A percentile compares a stretch with the other conserved stretches of the same genome.
Evolutionary conservation across 768 basidiomycete genomes (phyloP).

Genomic region (Fomitopsis serialis): DNA sequence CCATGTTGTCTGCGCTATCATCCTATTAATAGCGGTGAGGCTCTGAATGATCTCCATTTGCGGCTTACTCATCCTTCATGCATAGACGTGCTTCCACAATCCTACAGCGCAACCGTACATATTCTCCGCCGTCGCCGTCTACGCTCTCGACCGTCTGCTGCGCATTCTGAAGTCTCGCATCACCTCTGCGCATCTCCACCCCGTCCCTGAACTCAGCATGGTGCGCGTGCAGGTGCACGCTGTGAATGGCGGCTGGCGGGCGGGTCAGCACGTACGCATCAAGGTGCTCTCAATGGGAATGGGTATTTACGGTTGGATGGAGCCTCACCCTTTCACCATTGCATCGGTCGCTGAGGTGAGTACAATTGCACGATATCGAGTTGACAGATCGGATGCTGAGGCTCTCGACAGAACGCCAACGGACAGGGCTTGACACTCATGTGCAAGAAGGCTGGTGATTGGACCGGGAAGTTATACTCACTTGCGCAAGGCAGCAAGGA

Average conservation of each 20-base stretch:
- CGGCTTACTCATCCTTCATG: slow-evolving; percentile 16
- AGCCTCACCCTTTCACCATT: slow-evolving; percentile 37
- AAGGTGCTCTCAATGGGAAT: slow-evolving; percentile 35
- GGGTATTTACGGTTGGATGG: slow-evolving; percentile 35
- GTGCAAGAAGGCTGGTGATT: slow-evolving; percentile 44
- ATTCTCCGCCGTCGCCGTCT: slow-evolving; percentile 31
- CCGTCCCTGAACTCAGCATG: slow-evolving; percentile 39
- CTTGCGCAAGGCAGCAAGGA: slow-evolving; percentile 25
- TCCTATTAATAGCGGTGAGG: slow-evolving; percentile 50
- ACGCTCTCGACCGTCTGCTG: slow-evolving; percentile 39
- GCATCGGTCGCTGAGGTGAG: slow-evolving; percentile 5
- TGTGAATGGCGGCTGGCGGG: slow-evolving; percentile 47
- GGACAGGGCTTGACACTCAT: slow-evolving; percentile 38
- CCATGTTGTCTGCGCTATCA: slow-evolving; percentile 51
- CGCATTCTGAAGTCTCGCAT: slow-evolving; percentile 43
- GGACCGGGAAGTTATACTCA: slow-evolving; percentile 41
- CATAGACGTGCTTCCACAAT: slow-evolving; percentile 13
- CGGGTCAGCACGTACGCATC: slow-evolving; percentile 56
- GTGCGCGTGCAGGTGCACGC: slow-evolving; percentile 42
- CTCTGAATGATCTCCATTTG: neutral
- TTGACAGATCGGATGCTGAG: neutral
- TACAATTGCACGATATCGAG: neutral
- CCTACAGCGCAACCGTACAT: slow-evolving; percentile 34
- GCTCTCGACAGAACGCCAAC: neutral
- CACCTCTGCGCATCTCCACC: slow-evolving; percentile 36